These are phyloP conservation scores for Aureoboletus auriporus DNA, from an alignment of 768 basidiomycete genomes.

Conservation along the genomic window DNA sequence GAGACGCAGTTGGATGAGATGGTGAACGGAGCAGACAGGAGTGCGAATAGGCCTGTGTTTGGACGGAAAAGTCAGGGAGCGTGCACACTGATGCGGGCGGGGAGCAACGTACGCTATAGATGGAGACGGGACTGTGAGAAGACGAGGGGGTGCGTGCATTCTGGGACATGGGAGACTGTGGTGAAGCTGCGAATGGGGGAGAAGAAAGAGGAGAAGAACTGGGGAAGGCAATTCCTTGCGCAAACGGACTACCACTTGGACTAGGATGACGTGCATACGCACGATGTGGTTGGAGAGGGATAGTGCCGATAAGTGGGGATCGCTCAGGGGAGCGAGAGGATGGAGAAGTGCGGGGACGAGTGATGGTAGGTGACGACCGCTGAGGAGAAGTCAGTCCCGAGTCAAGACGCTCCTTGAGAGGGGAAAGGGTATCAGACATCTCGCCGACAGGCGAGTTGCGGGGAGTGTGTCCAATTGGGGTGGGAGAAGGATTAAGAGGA, in stretches of 20 bases:
- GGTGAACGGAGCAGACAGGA: background rate
- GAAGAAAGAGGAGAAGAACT: slow-evolving; percentile 9
- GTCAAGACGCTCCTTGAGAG: slow-evolving; percentile 15
- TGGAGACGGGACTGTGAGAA: slow-evolving; percentile 4
- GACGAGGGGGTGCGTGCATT: slow-evolving; percentile 6
- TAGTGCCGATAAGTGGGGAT: slow-evolving; percentile 1
- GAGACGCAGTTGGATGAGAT: slow-evolving; percentile 4
- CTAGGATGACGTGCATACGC: slow-evolving; percentile 9
- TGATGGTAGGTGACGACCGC: background rate
- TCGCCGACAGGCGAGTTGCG: slow-evolving; percentile 10
- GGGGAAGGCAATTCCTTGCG: slow-evolving; percentile 12
- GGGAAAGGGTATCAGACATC: slow-evolving; percentile 13
- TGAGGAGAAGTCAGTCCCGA: slow-evolving; percentile 2
- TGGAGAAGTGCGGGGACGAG: slow-evolving; percentile 6
- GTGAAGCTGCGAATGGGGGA: slow-evolving; percentile 4
- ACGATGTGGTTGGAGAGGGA: slow-evolving; percentile 2
- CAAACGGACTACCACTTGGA: slow-evolving; percentile 5
- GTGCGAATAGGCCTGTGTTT: slow-evolving; percentile 4
- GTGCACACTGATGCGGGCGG: background rate
- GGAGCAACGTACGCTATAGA: slow-evolving; percentile 10
- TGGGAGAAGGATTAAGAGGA: slow-evolving; percentile 20
- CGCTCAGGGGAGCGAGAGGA: slow-evolving; percentile 16
- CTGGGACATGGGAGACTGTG: background rate
- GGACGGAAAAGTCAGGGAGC: background rate
- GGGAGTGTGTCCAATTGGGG: background rate